Evolutionary conservation across 2,329 filamentous ascomycete genomes (phyloP).

Genomic region (Reticulascus tulasneorum): DNA sequence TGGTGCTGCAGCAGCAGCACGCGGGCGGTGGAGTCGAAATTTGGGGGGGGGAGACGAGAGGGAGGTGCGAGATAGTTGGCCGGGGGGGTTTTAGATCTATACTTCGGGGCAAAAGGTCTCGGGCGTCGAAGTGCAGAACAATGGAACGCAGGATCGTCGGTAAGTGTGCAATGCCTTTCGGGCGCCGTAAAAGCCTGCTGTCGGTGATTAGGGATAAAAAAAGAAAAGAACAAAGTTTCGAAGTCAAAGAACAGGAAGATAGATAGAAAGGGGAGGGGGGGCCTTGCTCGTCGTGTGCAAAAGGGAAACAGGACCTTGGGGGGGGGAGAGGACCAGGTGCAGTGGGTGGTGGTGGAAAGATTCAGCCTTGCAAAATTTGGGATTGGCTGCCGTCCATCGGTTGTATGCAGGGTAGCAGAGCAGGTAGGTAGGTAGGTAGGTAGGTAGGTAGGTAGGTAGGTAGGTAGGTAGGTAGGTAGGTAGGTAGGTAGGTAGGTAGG

Average conservation of each 20-base stretch:
- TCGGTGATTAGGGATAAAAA: background rate
- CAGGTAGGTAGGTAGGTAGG: no score
- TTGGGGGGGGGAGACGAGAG: slow-evolving; percentile 7
- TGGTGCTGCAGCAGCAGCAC: no score
- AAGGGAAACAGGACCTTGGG: no score
- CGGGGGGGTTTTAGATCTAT: background rate
- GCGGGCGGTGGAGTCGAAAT: slow-evolving; percentile 9
- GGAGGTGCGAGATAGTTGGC: slow-evolving; percentile 6
- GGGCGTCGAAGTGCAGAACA: background rate
- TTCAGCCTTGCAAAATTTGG: slow-evolving; percentile 7
- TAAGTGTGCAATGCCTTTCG: slow-evolving; percentile 3
- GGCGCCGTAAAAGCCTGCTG: background rate
- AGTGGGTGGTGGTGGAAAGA: slow-evolving; percentile 10
- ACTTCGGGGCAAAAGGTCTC: no score
- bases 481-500: no score
- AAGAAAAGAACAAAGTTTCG: slow-evolving; percentile 4
- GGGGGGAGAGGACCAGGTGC: background rate
- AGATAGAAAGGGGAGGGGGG: no score
- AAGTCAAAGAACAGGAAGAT: no score
- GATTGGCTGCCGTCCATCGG: slow-evolving; percentile 1
- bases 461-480: no score
- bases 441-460: no score
- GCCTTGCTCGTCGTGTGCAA: no score
- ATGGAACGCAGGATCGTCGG: no score
- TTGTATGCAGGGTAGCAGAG: no score